Conservation (phyloP, 2,329 filamentous ascomycete genomes). For the Atkinsonella texensis region DNA sequence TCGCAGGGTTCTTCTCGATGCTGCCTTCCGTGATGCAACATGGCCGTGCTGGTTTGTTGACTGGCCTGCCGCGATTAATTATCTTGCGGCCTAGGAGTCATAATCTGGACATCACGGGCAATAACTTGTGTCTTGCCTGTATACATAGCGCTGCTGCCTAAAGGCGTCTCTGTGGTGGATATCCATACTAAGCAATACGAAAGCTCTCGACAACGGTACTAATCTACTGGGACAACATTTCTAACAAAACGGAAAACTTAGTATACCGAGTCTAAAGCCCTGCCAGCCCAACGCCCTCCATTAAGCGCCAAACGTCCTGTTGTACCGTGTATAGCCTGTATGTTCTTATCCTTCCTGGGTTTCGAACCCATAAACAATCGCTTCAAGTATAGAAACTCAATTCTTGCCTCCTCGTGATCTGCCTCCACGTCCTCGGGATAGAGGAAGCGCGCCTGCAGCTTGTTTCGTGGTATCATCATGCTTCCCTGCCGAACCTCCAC, state of each 20-base stretch:
- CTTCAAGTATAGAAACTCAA: neutral
- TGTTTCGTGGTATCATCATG: slow-evolving; percentile 8
- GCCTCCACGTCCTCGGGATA: neutral
- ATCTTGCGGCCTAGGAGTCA: neutral
- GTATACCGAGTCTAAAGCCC: too few relatives aligned
- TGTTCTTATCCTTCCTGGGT: neutral
- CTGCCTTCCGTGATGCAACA: neutral
- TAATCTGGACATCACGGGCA: neutral
- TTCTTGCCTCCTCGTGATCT: slow-evolving; percentile 5
- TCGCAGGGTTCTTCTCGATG: neutral
- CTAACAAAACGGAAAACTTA: too few relatives aligned
- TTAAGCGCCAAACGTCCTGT: neutral
- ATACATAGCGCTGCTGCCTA: neutral
- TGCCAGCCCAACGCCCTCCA: neutral
- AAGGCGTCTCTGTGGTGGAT: too few relatives aligned
- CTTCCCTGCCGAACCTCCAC: slow-evolving; percentile 9
- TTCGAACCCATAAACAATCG: neutral
- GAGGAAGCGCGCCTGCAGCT: neutral
- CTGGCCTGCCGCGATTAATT: too few relatives aligned
- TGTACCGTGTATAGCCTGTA: neutral
- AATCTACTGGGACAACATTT: too few relatives aligned
- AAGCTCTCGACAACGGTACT: too few relatives aligned
- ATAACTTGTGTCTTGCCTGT: neutral
- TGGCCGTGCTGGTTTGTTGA: neutral
- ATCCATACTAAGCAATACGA: too few relatives aligned